Percentiles rank a stretch among this genome's conserved stretches.
phyloP scores from a whole-genome alignment of 352 stramenopile genomes.

The Lagenidium sp. region DNA sequence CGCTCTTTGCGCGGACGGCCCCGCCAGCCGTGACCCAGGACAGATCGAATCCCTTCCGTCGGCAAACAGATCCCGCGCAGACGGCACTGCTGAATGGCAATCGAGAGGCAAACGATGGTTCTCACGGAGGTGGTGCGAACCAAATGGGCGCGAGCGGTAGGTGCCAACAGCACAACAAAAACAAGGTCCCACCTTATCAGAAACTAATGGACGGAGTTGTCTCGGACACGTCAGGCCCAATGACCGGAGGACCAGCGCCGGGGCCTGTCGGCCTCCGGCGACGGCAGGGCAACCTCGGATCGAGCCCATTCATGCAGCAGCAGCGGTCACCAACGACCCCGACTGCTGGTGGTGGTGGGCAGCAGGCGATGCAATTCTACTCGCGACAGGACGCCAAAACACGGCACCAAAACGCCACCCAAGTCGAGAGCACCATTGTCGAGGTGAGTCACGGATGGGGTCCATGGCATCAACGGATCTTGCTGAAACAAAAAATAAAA shows the following conservation, averaged over 20 bases:
- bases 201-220: too few species aligned
- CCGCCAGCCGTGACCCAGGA: constrained; percentile 4
- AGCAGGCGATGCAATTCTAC: constrained; percentile 55
- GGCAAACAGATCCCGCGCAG: constrained; percentile 4
- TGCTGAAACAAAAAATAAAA: too few species aligned
- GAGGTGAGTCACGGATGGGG: constrained; percentile 26
- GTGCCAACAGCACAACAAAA: too few species aligned
- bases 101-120: constrained; percentile 11
- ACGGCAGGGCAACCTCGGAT: constrained; percentile 40
- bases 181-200: too few species aligned
- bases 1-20: constrained; percentile 52
- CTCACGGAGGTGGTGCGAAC: too few species aligned
- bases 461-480: too few species aligned
- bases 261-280: constrained; percentile 35
- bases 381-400: constrained; percentile 61
- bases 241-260: constrained; percentile 1
- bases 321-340: constrained; percentile 16
- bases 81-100: constrained; percentile 11
- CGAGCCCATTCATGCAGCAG: constrained; percentile 72
- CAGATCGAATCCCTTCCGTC: constrained; percentile 4
- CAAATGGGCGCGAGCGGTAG: too few species aligned
- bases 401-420: constrained; percentile 60
- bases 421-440: constrained; percentile 80
- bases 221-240: too few species aligned
- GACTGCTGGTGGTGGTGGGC: constrained; percentile 8